Evolutionary conservation across 805 yeast genomes (phyloP).

Genomic region (Cyberlindnera japonica): DNA sequence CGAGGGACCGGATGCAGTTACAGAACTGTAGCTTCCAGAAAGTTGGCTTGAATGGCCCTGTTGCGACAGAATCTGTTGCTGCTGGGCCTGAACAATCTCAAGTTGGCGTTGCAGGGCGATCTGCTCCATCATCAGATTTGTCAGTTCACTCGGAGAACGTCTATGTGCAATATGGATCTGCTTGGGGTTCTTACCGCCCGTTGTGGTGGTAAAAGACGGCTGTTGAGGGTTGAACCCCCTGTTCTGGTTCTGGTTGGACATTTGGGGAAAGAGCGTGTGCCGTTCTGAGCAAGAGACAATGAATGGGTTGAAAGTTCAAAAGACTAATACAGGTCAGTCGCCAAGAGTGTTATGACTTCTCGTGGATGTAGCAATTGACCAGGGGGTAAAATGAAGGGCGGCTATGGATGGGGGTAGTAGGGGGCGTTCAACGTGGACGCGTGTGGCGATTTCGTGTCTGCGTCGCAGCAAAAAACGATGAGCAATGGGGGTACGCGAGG

Average conservation of each 20-base stretch:
- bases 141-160: constrained; percentile 91
- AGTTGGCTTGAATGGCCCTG: constrained; percentile 33
- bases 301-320: no score
- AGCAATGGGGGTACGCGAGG: no score
- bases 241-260: constrained; percentile 13
- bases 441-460: no score
- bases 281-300: not conserved
- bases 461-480: no score
- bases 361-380: no score
- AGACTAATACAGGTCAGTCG: no score
- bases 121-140: constrained; percentile 89
- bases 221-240: constrained; percentile 19
- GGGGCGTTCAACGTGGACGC: no score
- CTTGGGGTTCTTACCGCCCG: constrained; percentile 45
- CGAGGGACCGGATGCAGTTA: constrained; percentile 8
- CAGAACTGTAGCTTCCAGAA: constrained; percentile 11
- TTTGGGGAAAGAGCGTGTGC: not conserved
- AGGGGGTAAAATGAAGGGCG: no score
- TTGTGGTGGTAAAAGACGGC: constrained; percentile 31
- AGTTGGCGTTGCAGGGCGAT: constrained; percentile 84
- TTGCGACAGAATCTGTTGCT: constrained; percentile 76
- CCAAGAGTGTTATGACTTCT: no score
- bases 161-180: constrained; percentile 93
- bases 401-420: no score
- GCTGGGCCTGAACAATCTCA: constrained; percentile 89